Base-by-base conservation (phyloP, 164 flowering plant genomes). In the Malania oleifera region DNA sequence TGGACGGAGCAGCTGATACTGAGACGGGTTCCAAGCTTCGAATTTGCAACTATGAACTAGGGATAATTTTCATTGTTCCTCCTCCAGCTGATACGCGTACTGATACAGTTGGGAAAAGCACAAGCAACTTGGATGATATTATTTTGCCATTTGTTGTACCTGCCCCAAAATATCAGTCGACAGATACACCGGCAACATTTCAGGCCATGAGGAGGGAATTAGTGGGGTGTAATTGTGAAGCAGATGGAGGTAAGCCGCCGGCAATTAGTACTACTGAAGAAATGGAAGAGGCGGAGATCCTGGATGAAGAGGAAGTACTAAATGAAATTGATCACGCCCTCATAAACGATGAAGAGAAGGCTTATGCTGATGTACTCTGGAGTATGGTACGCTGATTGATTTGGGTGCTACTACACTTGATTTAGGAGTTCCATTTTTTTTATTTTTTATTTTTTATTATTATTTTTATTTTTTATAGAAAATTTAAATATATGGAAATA, bases 31-130 rank as follows among this genome's bases (percentile, higher is more conserved):
- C 56, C 7, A 76, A 70, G 64, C 95, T 88, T 68, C 95, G 75
- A 55, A 64, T 91, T 15, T 80, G 84, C 65, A 91, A 91, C 67
- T 91, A 91, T 50, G 96, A 91, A 68, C 83, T 91, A 28, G 96
- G 98, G 54, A 80, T 88, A 43, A 50, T 91, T 34, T 86, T 91
- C 54, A 61, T 81, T 25, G 77, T 80, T 52, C 98, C 91, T 28
- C 96, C 91, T 35, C 24, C 73, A 19, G n/a, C n/a, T n/a, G 73
- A 70, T 31, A 59, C 35, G 14, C 28, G 44, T 1, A 57, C 19
- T 43, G 14, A 22, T 28, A 23, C 31, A 2, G 37, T 12, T 5
- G 17, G 53, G 1, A 60, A 62, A 15, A 53, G 34, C 38, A 60
- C 17, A 44, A 35, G 59, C 12, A 66, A 67, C 57, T 67, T 91